Evolutionary conservation across 495 filamentous ascomycete species (phyloP).

Genomic region (Platismatia glauca): DNA sequence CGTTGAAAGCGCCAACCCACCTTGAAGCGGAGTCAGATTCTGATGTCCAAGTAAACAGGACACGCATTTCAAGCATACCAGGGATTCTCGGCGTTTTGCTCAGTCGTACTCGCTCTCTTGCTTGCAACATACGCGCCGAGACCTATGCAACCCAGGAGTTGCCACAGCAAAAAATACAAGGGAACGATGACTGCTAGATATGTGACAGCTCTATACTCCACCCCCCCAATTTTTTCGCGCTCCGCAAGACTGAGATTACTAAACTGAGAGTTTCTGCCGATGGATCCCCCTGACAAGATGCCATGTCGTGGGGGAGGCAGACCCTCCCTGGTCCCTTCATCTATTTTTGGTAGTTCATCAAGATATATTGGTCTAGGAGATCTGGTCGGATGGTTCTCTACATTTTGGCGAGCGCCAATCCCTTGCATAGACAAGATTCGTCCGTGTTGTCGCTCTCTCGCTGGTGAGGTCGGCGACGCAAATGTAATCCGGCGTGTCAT

Average conservation of each 20-base stretch:
- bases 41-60: not conserved
- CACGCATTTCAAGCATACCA: constrained; percentile 31
- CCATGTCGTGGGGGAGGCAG: not conserved
- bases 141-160: constrained; percentile 60
- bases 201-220: constrained; percentile 71
- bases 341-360: constrained; percentile 7
- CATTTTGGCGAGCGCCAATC: constrained; percentile 42
- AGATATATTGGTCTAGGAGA: constrained; percentile 10
- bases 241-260: constrained; percentile 57
- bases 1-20: constrained; percentile 65
- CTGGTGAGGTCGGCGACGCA: constrained; percentile 23
- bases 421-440: constrained; percentile 45
- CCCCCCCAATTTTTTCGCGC: constrained; percentile 64
- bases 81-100: constrained; percentile 60
- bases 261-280: constrained; percentile 68
- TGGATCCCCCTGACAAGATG: constrained; percentile 37
- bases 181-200: constrained; percentile 63
- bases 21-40: constrained; percentile 24
- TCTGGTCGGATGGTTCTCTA: constrained; percentile 32
- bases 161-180: constrained; percentile 63
- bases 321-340: not conserved
- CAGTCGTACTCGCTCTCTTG: constrained; percentile 47
- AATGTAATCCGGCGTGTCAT: constrained; percentile 25
- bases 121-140: constrained; percentile 62
- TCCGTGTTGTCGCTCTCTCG: constrained; percentile 27